Evolutionary conservation across 2,329 filamentous ascomycete genomes (phyloP).

Genomic region (Ophiostoma fasciatum): DNA sequence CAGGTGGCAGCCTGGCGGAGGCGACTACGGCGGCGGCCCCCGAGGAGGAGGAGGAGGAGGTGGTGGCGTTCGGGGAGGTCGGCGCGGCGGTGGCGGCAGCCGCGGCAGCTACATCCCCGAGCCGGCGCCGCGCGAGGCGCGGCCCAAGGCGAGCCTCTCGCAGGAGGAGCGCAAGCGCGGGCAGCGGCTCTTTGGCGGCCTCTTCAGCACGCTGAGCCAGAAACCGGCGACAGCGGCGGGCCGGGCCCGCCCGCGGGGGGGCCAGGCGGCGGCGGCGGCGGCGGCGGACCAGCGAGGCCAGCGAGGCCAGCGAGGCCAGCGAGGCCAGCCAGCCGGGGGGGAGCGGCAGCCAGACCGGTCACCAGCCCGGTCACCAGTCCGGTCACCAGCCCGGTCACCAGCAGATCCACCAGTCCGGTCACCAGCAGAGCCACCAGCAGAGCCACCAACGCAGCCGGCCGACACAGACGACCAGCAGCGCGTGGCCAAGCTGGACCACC

Average conservation of each 20-base stretch:
- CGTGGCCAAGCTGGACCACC: conserved; percentile 44
- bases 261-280: conserved; percentile 72
- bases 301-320: too few relatives aligned
- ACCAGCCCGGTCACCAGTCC: too few relatives aligned
- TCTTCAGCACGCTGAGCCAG: conserved; percentile 67
- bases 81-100: neutral
- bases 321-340: too few relatives aligned
- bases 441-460: too few relatives aligned
- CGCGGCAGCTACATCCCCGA: neutral
- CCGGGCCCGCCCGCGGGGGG: conserved; percentile 55
- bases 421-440: too few relatives aligned
- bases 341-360: too few relatives aligned
- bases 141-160: conserved; percentile 20
- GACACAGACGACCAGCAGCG: conserved; percentile 53
- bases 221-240: conserved; percentile 42
- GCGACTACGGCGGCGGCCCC: neutral
- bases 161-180: conserved; percentile 74
- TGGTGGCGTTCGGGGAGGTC: too few relatives aligned
- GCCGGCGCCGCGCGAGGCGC: neutral
- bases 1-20: too few relatives aligned
- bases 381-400: too few relatives aligned
- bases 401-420: too few relatives aligned
- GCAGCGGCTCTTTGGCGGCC: conserved; percentile 70
- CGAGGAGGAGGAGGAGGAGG: too few relatives aligned
- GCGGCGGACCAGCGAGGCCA: too few relatives aligned